Evolutionary conservation across 495 filamentous ascomycete genomes (phyloP), one percentile per base, ranked within the genome.

Genomic region (Annulohypoxylon bovei): DNA sequence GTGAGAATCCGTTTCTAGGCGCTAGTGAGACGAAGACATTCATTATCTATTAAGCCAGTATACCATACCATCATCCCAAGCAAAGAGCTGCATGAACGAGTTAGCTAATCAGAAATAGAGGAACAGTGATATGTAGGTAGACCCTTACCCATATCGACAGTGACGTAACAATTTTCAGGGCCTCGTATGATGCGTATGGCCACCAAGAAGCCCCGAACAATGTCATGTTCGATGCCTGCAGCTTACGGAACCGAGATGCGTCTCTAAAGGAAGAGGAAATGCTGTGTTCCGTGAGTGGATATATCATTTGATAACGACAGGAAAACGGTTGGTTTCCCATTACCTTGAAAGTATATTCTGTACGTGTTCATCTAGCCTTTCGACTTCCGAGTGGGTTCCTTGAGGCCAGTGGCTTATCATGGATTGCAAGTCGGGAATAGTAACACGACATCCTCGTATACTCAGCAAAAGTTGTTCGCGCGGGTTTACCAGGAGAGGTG

Each of bases 331-430:
- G 4, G 20, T 18, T 27, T 12, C 14, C 2, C 14, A n/a, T 16
- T 53, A 68, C 66, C 12, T 20, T 18, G 22, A 4, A n/a, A 68
- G 18, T 2, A 32, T 52, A n/a, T 63, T 28, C 25, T 68, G 50
- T 0, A 63, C 66, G 12, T 57, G 42, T 57, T 58, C 16, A 6
- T 62, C 40, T 9, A 68, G 32, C 52, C 25, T 57, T 50, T 62
- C 32, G 6, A 62, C 8, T 0, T 68, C 66, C 5, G 66, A 50
- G 22, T 62, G 53, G 20, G 35, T 14, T 8, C 33, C n/a, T 33
- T 53, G 58, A 27, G 66, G 66, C 66, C 66, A 68, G 11, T 68
- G 66, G 3, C 42, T 52, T 27, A 63, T 50, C 52, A 68, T 57
- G 6, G 66, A 27, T n/a, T 62, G 50, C 9, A 68, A n/a, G 22